phyloP scores from a whole-genome alignment of 2,329 filamentous ascomycete genomes.

The Ophiognomonia clavigignenti-juglandacearum region DNA sequence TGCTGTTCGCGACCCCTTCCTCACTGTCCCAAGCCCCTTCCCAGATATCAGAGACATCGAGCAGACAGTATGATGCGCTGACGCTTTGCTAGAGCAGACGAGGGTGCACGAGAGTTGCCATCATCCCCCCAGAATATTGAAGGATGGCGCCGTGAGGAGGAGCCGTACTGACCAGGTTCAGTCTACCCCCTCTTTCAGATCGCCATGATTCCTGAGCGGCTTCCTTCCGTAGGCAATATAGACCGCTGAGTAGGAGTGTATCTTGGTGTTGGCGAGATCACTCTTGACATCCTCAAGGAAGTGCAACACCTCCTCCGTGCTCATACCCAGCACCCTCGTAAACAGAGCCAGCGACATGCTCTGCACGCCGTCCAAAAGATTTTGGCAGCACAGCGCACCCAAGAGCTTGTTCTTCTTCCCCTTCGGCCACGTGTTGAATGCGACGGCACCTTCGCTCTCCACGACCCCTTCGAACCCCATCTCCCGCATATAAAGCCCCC shows the following conservation, averaged over 20 bases:
- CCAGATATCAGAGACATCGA: too few species aligned
- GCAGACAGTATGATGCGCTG: too few species aligned
- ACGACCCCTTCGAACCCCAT: constrained; percentile 27
- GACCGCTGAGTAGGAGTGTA: constrained; percentile 29
- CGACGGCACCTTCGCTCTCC: constrained; percentile 26
- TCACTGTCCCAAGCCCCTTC: too few species aligned
- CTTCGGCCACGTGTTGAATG: constrained; percentile 31
- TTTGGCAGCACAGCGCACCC: constrained; percentile 26
- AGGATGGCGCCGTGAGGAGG: background rate
- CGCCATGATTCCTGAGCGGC: constrained; percentile 2
- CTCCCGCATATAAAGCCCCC: constrained; percentile 24
- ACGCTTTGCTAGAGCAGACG: too few species aligned
- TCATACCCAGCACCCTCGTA: constrained; percentile 25
- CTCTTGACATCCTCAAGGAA: constrained; percentile 27
- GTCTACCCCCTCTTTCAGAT: background rate
- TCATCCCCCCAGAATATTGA: background rate
- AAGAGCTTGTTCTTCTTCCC: constrained; percentile 29
- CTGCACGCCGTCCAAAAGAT: constrained; percentile 26
- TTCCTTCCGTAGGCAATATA: constrained; percentile 20
- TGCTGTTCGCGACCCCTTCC: too few species aligned
- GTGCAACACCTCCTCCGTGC: constrained; percentile 20
- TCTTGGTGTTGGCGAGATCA: constrained; percentile 25
- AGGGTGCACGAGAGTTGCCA: background rate
- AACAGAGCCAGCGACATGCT: constrained; percentile 29
- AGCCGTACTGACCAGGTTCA: background rate